Evolutionary conservation across 352 stramenopile genomes (phyloP), one percentile per base, ranked within the genome.

Genomic region (Phytophthora vignae): DNA sequence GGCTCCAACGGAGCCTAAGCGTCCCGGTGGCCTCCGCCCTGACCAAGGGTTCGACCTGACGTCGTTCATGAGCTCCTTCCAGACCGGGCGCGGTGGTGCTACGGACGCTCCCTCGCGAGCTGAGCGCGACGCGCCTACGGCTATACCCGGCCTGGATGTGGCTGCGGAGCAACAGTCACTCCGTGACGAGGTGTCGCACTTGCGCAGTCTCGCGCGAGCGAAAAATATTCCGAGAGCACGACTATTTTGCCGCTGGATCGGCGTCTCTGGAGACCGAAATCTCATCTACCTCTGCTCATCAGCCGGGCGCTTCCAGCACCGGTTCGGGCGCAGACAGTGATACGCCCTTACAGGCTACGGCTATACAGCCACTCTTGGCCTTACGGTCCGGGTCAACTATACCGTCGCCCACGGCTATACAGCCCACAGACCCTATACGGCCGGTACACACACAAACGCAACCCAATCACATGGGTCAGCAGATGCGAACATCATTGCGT

Each of bases 331-430:
- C 11, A 40, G 33, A 40, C 33, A 14, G 2, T 14, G 1, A 2
- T 14, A 12, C 7, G 8, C 33, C 33, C 33, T 40, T 14, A 9
- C 8, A 14, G 33, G 33, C 33, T 40, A 40, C 12, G 42, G 42
- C 42, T 49, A 49, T 49, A 49, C 1, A 21, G 38, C 6, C 15
- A n/a, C 38, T 17, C 11, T 46, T 46, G 1, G 12, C 38, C 15
- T n/a, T 60, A 67, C 50, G 33, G 31, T 67, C 60, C 36, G 48
- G 49, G 12, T 49, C 49, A 25, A 48, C 60, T n/a, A 60, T 67
- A 67, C 22, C 60, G 33, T 46, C 15, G n/a, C 38, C 38, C 9
- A 17, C 38, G 38, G 9, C 38, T 17, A 46, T 46, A 31, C 2
- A n/a, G 38, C 50, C 50, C 29, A 21, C 42, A 15, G 25, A 17